phyloP scores from a whole-genome alignment of 495 filamentous ascomycete species.

The Annulohypoxylon nitens region DNA sequence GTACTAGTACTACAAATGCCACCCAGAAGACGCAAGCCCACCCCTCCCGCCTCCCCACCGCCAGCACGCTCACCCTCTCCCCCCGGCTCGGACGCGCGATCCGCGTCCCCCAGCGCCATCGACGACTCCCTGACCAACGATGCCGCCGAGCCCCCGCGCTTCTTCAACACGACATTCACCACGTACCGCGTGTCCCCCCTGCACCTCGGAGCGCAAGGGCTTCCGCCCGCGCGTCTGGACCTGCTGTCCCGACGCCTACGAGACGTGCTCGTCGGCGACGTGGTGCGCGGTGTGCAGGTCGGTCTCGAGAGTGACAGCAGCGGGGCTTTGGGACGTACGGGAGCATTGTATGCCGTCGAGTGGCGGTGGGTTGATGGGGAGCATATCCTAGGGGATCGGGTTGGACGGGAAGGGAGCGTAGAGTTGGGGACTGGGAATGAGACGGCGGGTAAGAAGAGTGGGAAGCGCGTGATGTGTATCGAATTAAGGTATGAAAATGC shows the following conservation, averaged over 20 bases:
- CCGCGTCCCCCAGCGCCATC: slow-evolving; percentile 20
- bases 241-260: slow-evolving; percentile 56
- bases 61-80: slow-evolving; percentile 25
- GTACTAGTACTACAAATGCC: slow-evolving; percentile 33
- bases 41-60: slow-evolving; percentile 7
- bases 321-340: slow-evolving; percentile 52
- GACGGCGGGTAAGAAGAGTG: slow-evolving; percentile 11
- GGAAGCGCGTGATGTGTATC: slow-evolving; percentile 47
- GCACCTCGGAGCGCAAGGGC: slow-evolving; percentile 50
- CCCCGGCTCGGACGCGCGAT: slow-evolving; percentile 15
- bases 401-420: slow-evolving; percentile 19
- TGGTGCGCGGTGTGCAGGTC: slow-evolving; percentile 63
- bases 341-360: slow-evolving; percentile 55
- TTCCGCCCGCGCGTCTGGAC: slow-evolving; percentile 49
- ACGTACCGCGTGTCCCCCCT: slow-evolving; percentile 62
- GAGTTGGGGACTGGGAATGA: slow-evolving; percentile 26
- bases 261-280: slow-evolving; percentile 61
- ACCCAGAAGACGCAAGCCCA: slow-evolving; percentile 36
- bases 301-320: slow-evolving; percentile 45
- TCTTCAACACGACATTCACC: slow-evolving; percentile 65
- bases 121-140: slow-evolving; percentile 6
- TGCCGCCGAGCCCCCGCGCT: slow-evolving; percentile 46
- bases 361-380: slow-evolving; percentile 43
- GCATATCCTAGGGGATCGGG: slow-evolving; percentile 17
- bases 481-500: slow-evolving; percentile 58